Evolutionary conservation across 495 filamentous ascomycete genomes (phyloP).

Genomic region (Penicillium goetzii): DNA sequence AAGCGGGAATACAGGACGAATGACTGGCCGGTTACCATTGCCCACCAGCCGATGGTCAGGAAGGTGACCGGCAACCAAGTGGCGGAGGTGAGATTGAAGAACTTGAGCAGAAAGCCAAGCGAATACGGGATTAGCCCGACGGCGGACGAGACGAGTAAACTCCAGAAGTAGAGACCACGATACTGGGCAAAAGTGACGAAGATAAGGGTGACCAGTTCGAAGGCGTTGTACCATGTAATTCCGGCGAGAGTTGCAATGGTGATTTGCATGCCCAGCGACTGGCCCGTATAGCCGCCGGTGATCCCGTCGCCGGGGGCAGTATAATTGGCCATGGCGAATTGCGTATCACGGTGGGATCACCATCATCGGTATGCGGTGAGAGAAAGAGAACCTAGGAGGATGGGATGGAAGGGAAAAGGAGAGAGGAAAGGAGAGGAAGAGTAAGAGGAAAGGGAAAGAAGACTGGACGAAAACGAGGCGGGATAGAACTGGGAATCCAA

Average conservation of each 20-base stretch:
- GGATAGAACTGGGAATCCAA: background rate
- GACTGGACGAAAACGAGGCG: background rate
- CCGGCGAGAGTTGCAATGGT: constrained; percentile 58
- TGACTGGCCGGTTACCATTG: constrained; percentile 68
- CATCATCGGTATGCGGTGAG: constrained; percentile 22
- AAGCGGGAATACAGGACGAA: constrained; percentile 71
- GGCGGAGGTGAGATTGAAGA: constrained; percentile 52
- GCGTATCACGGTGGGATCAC: constrained; percentile 13
- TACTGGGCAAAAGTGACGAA: constrained; percentile 59
- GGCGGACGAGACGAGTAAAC: constrained; percentile 53
- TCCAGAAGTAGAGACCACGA: constrained; percentile 62
- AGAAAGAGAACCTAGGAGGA: constrained; percentile 10
- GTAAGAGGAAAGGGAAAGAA: background rate
- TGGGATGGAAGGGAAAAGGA: constrained; percentile 6
- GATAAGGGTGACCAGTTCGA: constrained; percentile 58
- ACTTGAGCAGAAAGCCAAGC: constrained; percentile 64
- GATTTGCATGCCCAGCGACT: constrained; percentile 44
- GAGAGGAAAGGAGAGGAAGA: constrained; percentile 4
- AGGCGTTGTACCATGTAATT: constrained; percentile 58
- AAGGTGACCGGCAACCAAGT: constrained; percentile 49
- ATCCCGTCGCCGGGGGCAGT: constrained; percentile 46
- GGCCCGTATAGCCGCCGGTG: constrained; percentile 45
- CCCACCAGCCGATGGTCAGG: constrained; percentile 60
- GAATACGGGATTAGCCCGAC: constrained; percentile 61
- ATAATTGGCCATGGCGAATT: constrained; percentile 26